Evolutionary conservation across 2,329 filamentous ascomycete species (phyloP).

Genomic region (Xylariaceae sp.): DNA sequence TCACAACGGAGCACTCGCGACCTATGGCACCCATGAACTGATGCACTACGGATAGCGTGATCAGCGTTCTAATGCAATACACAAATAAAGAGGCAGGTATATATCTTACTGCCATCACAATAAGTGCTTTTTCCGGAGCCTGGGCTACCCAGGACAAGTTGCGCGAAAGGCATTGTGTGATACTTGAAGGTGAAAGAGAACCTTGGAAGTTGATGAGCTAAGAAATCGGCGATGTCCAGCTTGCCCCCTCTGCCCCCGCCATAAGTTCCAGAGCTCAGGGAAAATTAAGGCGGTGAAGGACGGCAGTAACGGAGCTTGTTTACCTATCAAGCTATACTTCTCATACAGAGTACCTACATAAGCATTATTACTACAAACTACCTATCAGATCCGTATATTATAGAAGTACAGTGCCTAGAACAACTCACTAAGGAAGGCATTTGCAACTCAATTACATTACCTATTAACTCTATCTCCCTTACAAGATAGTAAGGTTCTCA

Average conservation of each 20-base stretch:
- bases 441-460: neutral
- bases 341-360: too few species aligned
- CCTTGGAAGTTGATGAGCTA: neutral
- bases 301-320: conserved; percentile 16
- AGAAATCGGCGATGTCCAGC: too few species aligned
- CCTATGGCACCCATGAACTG: conserved; percentile 97
- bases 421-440: too few species aligned
- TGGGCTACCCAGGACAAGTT: conserved; percentile 91
- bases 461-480: neutral
- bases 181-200: conserved; percentile 5
- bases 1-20: conserved; percentile 91
- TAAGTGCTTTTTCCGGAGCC: conserved; percentile 97
- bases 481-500: neutral
- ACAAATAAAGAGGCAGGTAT: conserved; percentile 4
- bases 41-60: conserved; percentile 63
- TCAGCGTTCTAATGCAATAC: conserved; percentile 6
- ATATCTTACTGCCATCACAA: conserved; percentile 81
- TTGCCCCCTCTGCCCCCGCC: conserved; percentile 37
- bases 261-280: conserved; percentile 14
- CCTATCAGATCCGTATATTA: too few species aligned
- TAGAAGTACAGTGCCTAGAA: too few species aligned
- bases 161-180: conserved; percentile 61
- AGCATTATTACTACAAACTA: too few species aligned
- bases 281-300: conserved; percentile 27
- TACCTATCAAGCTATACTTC: conserved; percentile 22